These are phyloP conservation scores for Jamesozyma hellenica DNA, from an alignment of 805 yeast species.

Conservation along the genomic window DNA sequence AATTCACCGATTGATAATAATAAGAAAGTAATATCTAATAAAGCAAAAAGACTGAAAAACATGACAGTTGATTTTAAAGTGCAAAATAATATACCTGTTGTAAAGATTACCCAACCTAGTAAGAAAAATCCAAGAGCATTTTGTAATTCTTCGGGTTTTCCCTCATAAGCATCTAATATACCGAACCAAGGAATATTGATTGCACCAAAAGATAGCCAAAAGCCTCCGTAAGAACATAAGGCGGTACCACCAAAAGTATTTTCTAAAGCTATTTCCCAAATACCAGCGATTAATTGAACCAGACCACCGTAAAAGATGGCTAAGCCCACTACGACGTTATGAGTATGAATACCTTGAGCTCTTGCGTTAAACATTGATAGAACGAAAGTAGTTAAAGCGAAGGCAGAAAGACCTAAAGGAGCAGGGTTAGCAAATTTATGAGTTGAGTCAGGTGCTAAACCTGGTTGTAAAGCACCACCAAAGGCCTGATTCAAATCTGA, in stretches of 20 bases:
- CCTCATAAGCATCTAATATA: constrained; percentile 42
- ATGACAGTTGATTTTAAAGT: constrained; percentile 59
- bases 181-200: constrained; percentile 52
- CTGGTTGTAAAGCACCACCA: constrained; percentile 79
- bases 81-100: constrained; percentile 41
- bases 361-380: constrained; percentile 45
- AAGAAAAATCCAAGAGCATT: constrained; percentile 52
- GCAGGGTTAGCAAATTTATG: constrained; percentile 59
- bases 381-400: constrained; percentile 54
- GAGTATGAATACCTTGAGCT: constrained; percentile 42
- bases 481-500: constrained; percentile 55
- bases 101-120: constrained; percentile 55
- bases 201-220: constrained; percentile 60
- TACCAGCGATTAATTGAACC: constrained; percentile 50
- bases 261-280: constrained; percentile 55
- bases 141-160: constrained; percentile 26
- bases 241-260: constrained; percentile 64
- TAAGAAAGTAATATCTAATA: constrained; percentile 45
- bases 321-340: constrained; percentile 46
- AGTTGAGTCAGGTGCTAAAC: constrained; percentile 45
- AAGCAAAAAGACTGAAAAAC: constrained; percentile 47
- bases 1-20: constrained; percentile 45
- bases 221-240: constrained; percentile 53
- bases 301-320: constrained; percentile 58
- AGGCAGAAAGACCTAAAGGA: constrained; percentile 52